Percentiles rank a stretch among this genome's conserved stretches.
Conservation (phyloP, 495 filamentous ascomycete species). For the Pseudomonodictys pantanalensis region DNA sequence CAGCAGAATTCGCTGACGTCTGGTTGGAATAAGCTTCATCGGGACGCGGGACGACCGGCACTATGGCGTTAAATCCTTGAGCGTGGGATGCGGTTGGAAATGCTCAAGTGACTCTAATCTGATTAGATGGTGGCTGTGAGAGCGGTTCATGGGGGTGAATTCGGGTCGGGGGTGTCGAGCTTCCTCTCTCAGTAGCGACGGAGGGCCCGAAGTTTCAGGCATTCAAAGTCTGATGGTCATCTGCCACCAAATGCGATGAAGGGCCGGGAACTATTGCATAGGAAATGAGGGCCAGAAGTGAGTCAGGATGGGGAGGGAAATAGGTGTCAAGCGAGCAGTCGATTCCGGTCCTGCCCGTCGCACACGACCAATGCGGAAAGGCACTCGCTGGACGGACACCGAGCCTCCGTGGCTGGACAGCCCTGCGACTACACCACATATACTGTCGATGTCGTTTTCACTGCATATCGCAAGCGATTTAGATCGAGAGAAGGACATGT, state of each 20-base stretch:
- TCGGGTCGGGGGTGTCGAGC: constrained; percentile 4
- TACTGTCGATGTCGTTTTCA: no score
- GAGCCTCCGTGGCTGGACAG: background rate
- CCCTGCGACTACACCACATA: no score
- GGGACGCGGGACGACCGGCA: constrained; percentile 3
- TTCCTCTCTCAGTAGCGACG: constrained; percentile 10
- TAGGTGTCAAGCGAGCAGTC: background rate
- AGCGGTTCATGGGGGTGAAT: constrained; percentile 3
- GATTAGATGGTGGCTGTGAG: constrained; percentile 18
- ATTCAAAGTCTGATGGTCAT: constrained; percentile 16
- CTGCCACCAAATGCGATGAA: constrained; percentile 10
- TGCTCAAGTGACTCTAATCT: constrained; percentile 13
- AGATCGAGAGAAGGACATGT: no score
- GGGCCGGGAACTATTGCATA: background rate
- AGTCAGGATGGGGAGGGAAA: constrained; percentile 20
- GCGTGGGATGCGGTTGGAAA: constrained; percentile 5
- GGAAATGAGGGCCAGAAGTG: constrained; percentile 15
- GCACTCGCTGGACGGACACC: background rate
- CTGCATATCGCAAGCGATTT: no score
- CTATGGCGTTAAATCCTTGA: background rate
- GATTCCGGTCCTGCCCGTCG: constrained; percentile 9
- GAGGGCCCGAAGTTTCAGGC: constrained; percentile 4
- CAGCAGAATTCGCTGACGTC: constrained; percentile 18
- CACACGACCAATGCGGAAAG: background rate
- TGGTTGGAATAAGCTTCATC: constrained; percentile 14